phyloP scores from a whole-genome alignment of 768 basidiomycete species.

The Hortiboletus campestris region DNA sequence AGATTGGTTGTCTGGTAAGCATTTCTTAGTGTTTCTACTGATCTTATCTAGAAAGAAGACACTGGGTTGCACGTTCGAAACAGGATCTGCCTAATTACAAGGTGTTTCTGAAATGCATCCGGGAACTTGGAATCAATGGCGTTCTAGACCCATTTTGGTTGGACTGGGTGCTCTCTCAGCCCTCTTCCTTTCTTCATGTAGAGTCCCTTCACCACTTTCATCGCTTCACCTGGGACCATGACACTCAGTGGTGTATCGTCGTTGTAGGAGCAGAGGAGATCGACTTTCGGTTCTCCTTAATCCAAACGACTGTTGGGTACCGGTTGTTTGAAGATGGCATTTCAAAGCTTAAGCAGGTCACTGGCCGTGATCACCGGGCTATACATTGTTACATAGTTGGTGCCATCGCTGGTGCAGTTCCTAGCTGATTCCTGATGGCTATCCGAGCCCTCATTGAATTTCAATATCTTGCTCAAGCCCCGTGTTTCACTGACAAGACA shows the following conservation, averaged over 20 bases:
- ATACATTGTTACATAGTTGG: neutral
- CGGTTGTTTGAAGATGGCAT: neutral
- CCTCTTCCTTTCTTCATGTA: neutral
- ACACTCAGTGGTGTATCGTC: neutral
- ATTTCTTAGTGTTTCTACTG: too few relatives aligned
- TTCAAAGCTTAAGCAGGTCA: neutral
- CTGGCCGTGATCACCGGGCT: neutral
- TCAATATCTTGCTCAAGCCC: too few relatives aligned
- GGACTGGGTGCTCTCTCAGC: neutral
- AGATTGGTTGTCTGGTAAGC: too few relatives aligned
- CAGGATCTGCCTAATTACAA: neutral
- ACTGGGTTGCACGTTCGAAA: too few relatives aligned
- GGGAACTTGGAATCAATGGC: neutral
- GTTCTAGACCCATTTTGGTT: neutral
- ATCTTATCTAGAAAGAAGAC: too few relatives aligned
- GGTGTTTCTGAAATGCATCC: neutral
- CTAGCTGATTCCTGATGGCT: too few relatives aligned
- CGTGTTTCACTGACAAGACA: too few relatives aligned
- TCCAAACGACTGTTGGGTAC: neutral
- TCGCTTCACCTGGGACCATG: neutral
- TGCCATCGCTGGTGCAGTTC: too few relatives aligned
- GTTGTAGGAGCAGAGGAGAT: neutral
- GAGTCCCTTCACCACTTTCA: neutral
- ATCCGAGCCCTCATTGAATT: too few relatives aligned
- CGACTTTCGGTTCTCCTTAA: neutral